phyloP scores from a whole-genome alignment of 306 rosid species.

The Psophocarpus tetragonolobus region DNA sequence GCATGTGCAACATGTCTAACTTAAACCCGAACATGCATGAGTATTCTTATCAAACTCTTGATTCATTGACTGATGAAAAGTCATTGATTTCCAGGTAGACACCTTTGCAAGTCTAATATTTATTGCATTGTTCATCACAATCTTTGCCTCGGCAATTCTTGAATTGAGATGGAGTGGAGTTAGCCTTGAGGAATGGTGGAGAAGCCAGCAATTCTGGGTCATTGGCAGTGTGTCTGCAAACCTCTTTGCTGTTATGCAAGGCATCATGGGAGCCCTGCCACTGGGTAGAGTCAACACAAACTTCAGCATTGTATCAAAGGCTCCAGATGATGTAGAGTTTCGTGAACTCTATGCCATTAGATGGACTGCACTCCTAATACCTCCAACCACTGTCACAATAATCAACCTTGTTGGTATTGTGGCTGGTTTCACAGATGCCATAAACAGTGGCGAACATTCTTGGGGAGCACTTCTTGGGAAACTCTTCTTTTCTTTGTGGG shows the following conservation, averaged over 20 bases:
- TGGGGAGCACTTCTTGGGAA: slow-evolving; percentile 94
- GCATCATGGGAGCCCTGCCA: slow-evolving; percentile 58
- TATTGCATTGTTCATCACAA: slow-evolving; percentile 73
- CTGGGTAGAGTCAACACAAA: slow-evolving; percentile 62
- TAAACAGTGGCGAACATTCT: slow-evolving; percentile 86
- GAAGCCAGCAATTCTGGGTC: slow-evolving; percentile 98
- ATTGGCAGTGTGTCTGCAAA: slow-evolving; percentile 91
- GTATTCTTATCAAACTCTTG: slow-evolving; percentile 1
- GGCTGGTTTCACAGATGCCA: slow-evolving; percentile 92
- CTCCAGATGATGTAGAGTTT: slow-evolving; percentile 78
- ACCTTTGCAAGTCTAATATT: slow-evolving; percentile 80
- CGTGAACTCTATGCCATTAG: slow-evolving; percentile 72
- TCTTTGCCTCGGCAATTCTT: slow-evolving; percentile 76
- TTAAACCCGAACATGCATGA: no score
- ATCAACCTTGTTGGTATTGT: slow-evolving; percentile 89
- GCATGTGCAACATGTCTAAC: no score
- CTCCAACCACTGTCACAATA: slow-evolving; percentile 84
- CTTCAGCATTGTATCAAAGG: slow-evolving; percentile 74
- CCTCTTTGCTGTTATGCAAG: slow-evolving; percentile 72
- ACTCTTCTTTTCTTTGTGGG: slow-evolving; percentile 94
- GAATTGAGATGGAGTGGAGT: slow-evolving; percentile 98
- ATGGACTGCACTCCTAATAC: slow-evolving; percentile 88
- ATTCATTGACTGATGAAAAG: slow-evolving; percentile 24
- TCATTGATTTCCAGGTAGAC: slow-evolving; percentile 66
- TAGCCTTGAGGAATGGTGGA: slow-evolving; percentile 98